A percentile compares a stretch with the other conserved stretches of the same genome.
Evolutionary conservation across 768 basidiomycete genomes (phyloP).

Genomic region (Leccinum olivaceopallidum): DNA sequence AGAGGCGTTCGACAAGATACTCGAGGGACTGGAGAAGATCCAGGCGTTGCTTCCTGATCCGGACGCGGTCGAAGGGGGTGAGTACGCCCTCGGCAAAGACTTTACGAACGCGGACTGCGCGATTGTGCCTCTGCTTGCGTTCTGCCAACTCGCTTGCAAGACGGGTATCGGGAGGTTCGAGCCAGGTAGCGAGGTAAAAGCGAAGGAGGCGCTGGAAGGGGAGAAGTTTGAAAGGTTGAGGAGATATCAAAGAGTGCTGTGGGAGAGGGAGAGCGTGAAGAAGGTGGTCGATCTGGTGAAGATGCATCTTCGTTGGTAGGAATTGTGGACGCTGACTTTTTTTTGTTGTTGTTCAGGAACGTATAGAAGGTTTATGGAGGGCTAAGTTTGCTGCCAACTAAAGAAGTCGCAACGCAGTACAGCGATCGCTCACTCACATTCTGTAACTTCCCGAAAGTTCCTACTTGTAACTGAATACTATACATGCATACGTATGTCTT

Average conservation of each 20-base stretch:
- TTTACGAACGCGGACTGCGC: slow-evolving; percentile 64
- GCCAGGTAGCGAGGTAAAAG: slow-evolving; percentile 45
- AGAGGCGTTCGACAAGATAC: not conserved
- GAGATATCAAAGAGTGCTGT: slow-evolving; percentile 48
- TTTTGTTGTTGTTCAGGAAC: slow-evolving; percentile 4
- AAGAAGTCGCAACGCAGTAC: not conserved
- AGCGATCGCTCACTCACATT: no score
- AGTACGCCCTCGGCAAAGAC: slow-evolving; percentile 36
- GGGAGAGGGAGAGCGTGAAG: slow-evolving; percentile 35
- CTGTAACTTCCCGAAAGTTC: no score
- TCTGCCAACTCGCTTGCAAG: slow-evolving; percentile 41
- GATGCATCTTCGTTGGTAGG: no score
- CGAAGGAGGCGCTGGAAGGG: slow-evolving; percentile 40
- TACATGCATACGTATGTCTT: not conserved
- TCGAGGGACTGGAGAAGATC: slow-evolving; percentile 7
- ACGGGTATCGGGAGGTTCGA: slow-evolving; percentile 53
- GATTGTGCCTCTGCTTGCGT: slow-evolving; percentile 46
- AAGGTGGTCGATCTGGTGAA: slow-evolving; percentile 12
- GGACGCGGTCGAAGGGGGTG: slow-evolving; percentile 42
- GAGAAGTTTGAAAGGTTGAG: slow-evolving; percentile 48
- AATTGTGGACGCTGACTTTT: not conserved
- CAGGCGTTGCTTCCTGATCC: slow-evolving; percentile 31
- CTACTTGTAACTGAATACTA: no score
- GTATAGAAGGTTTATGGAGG: not conserved
- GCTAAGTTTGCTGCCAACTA: not conserved